Percentiles rank a stretch among this genome's conserved stretches.
Conservation (phyloP, 2,329 filamentous ascomycete species). For the Diaporthe caulivora region DNA sequence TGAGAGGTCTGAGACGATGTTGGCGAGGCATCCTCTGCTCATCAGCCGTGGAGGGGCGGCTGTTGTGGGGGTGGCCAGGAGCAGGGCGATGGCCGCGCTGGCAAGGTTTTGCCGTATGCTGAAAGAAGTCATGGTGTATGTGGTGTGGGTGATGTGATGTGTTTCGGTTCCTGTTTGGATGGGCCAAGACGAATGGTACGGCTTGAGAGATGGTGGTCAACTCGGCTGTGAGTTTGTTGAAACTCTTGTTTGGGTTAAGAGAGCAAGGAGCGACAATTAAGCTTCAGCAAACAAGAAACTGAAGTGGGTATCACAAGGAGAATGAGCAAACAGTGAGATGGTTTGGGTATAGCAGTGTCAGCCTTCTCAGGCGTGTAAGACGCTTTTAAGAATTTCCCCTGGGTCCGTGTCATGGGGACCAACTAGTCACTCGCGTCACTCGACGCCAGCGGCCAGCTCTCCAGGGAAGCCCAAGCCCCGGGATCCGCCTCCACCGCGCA, state of each 20-base stretch:
- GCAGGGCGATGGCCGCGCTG: not conserved
- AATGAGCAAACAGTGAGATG: not conserved
- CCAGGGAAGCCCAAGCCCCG: not conserved
- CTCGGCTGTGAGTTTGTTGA: not conserved
- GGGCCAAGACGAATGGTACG: not conserved
- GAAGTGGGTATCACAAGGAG: constrained; percentile 27
- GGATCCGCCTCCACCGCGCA: constrained; percentile 4
- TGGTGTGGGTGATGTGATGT: not conserved
- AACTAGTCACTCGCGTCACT: constrained; percentile 4
- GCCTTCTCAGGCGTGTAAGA: not conserved
- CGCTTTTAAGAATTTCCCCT: constrained; percentile 14
- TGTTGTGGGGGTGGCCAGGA: not conserved
- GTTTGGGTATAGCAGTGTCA: not conserved
- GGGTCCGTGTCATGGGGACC: not conserved
- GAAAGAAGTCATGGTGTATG: not conserved
- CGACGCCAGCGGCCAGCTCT: not conserved
- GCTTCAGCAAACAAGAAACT: constrained; percentile 16
- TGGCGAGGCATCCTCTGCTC: not conserved
- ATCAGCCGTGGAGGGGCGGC: constrained; percentile 5
- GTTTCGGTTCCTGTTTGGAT: no score
- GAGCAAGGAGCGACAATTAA: constrained; percentile 9
- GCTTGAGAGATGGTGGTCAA: not conserved
- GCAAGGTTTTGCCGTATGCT: constrained; percentile 14
- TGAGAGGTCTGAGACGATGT: not conserved
- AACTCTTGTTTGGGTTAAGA: not conserved